Base-by-base conservation (phyloP, 2,329 filamentous ascomycete genomes). In the Westerdykella sp. region DNA sequence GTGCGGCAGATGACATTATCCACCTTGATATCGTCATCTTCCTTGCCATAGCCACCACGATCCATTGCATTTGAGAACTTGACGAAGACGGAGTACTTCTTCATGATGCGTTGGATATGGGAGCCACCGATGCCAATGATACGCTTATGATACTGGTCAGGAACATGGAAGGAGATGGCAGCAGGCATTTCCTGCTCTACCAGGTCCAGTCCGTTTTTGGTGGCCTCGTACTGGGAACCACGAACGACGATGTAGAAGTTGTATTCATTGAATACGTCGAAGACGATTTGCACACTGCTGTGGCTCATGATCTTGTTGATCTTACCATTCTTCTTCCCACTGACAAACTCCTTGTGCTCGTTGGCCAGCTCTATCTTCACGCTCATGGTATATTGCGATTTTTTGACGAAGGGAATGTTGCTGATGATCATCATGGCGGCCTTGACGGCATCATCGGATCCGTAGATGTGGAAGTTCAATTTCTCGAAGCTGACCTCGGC, bases 251-350 rank as follows among this genome's bases (percentile, higher is more conserved):
- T 98, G 69, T 97, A 95, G 75, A 98, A 98, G 70, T 98, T 97
- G 77, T 97, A 98, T 72, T 98, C 93, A 68, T 96, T 95, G 74
- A 97, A 98, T 50, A 89, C 90, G 64, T 98, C 93, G 55, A 98
- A 98, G 50, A 98, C 91, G 61, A 98, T 97, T 70, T 98, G 93
- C 11, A 98, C 93, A 57, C 94, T 96, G 76, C 90, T 96, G 69
- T 97, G 91, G 18, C 91, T 93, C 93, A 98, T 98, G 61, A 98
- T 98, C 76, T 98, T 98, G 77, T 98, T 98, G 70, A 98, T 98
- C 73, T 98, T 98, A 69, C 93, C 93, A 59, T 98, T 98, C 76
- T 98, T 98, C 77, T 98, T 98, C 56, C 93, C 93, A 56, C 90
- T 96, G 44, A 98, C 93, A 65, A 98, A 98, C 63, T 98, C 93